Conservation (phyloP, 2,329 filamentous ascomycete species). For the Acephala macrosclerotiorum region DNA sequence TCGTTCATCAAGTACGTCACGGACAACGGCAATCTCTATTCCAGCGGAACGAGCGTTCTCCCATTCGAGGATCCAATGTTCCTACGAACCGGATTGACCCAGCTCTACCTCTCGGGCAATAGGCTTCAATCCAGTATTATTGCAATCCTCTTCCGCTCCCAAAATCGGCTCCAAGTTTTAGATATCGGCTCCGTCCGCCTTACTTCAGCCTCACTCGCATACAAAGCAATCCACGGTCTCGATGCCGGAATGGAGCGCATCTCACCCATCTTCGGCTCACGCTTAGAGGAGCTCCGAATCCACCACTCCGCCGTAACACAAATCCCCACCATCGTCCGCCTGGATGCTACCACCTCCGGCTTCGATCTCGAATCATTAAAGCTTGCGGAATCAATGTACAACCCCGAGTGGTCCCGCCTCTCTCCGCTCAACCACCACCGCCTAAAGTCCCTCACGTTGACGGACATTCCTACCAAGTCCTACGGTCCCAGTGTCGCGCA, state of each 20-base stretch:
- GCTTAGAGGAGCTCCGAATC: slow-evolving; percentile 59
- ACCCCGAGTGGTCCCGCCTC: slow-evolving; percentile 41
- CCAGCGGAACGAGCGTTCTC: not conserved
- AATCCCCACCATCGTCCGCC: slow-evolving; percentile 50
- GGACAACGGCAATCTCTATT: not conserved
- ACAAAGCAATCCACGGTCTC: slow-evolving; percentile 21
- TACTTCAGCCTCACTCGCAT: not conserved
- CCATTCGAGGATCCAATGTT: slow-evolving; percentile 2
- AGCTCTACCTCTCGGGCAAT: slow-evolving; percentile 61
- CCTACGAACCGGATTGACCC: slow-evolving; percentile 53
- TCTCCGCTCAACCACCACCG: slow-evolving; percentile 64
- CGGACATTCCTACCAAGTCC: slow-evolving; percentile 61
- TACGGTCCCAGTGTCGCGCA: slow-evolving; percentile 56
- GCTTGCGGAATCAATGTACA: slow-evolving; percentile 46
- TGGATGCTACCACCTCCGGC: slow-evolving; percentile 1
- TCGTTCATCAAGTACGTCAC: slow-evolving; percentile 13
- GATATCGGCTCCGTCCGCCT: slow-evolving; percentile 52
- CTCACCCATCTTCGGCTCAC: slow-evolving; percentile 55
- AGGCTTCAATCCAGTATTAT: slow-evolving; percentile 54
- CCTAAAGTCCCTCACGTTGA: slow-evolving; percentile 59
- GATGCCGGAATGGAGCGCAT: slow-evolving; percentile 6
- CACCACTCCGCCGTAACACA: slow-evolving; percentile 68
- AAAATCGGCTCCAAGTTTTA: slow-evolving; percentile 58
- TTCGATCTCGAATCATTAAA: slow-evolving; percentile 43
- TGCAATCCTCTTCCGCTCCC: slow-evolving; percentile 50